phyloP scores from a whole-genome alignment of 805 yeast genomes.

The Yarrowia keelungensis region DNA sequence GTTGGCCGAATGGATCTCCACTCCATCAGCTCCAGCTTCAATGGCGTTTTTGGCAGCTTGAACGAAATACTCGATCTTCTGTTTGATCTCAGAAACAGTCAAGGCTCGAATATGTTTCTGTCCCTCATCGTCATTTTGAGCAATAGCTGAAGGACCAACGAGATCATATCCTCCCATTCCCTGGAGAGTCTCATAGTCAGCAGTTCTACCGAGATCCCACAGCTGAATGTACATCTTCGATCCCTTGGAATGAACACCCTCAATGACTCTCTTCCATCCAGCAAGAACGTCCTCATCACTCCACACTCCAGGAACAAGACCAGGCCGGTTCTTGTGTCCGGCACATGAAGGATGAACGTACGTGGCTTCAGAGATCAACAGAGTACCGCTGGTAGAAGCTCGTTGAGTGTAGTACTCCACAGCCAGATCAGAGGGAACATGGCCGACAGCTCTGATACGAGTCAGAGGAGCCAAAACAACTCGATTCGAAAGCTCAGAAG shows the following conservation, averaged over 20 bases:
- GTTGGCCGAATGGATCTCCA: conserved; percentile 7
- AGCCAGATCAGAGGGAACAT: neutral
- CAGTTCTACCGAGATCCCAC: neutral
- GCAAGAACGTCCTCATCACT: neutral
- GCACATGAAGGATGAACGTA: neutral
- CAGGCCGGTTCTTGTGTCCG: neutral
- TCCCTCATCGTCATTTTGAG: neutral
- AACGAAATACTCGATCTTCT: neutral
- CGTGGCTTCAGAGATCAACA: neutral
- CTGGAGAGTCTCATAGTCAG: conserved; percentile 2
- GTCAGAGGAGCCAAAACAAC: conserved; percentile 5
- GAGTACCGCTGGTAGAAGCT: neutral
- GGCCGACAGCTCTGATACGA: neutral
- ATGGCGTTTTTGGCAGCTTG: neutral
- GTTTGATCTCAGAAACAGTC: conserved; percentile 1
- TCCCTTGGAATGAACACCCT: neutral
- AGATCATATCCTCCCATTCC: neutral
- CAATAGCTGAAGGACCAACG: neutral
- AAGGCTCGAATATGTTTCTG: neutral
- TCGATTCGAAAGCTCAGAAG: neutral
- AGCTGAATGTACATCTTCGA: neutral
- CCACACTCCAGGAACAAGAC: conserved; percentile 6
- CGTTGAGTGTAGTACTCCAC: conserved; percentile 4
- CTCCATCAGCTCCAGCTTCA: conserved; percentile 3
- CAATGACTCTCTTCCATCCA: neutral